Base-by-base conservation (phyloP, 1,284 basidiomycete genomes). In the Apiotrichum domesticum region DNA sequence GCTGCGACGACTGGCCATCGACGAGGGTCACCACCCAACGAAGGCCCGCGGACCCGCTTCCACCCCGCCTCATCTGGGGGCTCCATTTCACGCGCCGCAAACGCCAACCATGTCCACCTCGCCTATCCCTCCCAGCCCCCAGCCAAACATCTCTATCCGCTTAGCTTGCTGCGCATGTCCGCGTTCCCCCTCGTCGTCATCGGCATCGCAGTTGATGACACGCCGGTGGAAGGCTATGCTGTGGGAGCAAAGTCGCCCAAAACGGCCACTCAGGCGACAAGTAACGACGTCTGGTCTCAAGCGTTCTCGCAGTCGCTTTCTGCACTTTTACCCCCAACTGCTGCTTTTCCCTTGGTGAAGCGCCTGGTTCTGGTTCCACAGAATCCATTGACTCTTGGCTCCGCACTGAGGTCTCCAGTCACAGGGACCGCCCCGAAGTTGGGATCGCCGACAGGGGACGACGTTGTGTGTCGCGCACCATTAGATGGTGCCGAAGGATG, bases 281-380 rank as follows among this genome's bases (percentile, higher is more conserved):
- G 15, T 32, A 29, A 46, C 21, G 35, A 53, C 61, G 57, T 56
- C 47, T 66, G 43, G 65, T 54, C 21, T 34, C 55, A 48, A 54
- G 58, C 67, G 35, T 74, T 77, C 51, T 64, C 64, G 6, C 63
- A 73, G 6, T 63, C 67, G 3, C 61, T 77, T 0, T 54, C 62
- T 13, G 64, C 64, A 10, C 63, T 79, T 34, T 72, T 78, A 44
- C 84, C 87, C 0, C 73, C 81, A 10, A 81, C 82, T 4, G 83
- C 82, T 14, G 80, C 86, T 41, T 92, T 86, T 68, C 88, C 92
- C 1, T 76, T 90, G 10, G 85, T 94, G 8, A 68, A 68, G 52
- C 63, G 69, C 21, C 54, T 74, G 29, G 35, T 73, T 7, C 58
- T 73, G 29, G 70, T 75, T 87, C 80, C 13, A 79, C 37, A 82